phyloP scores from a whole-genome alignment of 78 protist genomes.

The Bigelowiella natans region DNA sequence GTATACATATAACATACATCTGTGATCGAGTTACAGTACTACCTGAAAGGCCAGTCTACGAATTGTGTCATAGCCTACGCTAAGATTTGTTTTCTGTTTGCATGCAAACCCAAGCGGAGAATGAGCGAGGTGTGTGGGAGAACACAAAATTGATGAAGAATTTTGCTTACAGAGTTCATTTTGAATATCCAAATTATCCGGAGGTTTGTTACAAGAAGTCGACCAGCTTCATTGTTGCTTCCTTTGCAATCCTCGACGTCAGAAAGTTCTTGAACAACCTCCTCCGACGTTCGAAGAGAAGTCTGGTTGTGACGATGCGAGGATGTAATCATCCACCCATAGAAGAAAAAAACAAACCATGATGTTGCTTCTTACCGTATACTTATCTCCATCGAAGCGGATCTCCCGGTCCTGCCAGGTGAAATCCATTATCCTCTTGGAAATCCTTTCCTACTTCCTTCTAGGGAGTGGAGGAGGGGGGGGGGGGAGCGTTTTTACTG shows the following conservation, averaged over 20 bases:
- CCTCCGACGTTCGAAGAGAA: not conserved
- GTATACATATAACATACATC: no score
- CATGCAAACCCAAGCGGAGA: not conserved
- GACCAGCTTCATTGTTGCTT: slow-evolving; percentile 50
- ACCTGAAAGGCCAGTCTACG: slow-evolving; percentile 23
- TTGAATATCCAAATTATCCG: slow-evolving; percentile 52
- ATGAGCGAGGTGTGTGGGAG: not conserved
- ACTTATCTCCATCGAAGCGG: not conserved
- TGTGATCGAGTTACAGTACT: slow-evolving; percentile 9
- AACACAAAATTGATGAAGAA: no score
- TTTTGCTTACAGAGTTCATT: not conserved
- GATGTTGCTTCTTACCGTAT: no score
- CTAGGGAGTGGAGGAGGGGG: no score
- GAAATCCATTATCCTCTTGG: no score
- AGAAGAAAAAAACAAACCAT: no score
- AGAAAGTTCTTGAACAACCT: not conserved
- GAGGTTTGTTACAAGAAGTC: slow-evolving; percentile 51
- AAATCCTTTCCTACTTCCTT: no score
- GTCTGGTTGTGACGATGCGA: no score
- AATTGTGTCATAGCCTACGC: slow-evolving; percentile 51
- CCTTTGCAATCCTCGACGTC: slow-evolving; percentile 74
- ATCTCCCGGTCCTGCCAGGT: slow-evolving; percentile 12
- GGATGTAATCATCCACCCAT: no score
- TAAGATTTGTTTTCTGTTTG: slow-evolving; percentile 28
- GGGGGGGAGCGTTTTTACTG: no score